Conservation (phyloP, 2,329 filamentous ascomycete genomes). For the Hymenoscyphus repandus region DNA sequence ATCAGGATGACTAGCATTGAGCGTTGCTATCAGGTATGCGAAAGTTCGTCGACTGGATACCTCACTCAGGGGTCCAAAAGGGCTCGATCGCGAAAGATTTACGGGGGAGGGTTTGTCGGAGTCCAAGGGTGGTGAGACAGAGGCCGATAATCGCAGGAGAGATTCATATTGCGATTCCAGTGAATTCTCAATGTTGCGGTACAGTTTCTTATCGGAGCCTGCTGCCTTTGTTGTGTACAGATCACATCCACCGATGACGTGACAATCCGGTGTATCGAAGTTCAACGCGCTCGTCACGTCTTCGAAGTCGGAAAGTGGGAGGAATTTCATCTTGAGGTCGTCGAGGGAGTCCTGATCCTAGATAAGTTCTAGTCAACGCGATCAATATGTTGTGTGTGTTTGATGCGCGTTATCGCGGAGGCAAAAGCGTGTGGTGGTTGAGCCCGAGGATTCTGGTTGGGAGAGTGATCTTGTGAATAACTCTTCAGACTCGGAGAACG, state of each 20-base stretch:
- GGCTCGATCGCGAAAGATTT: slow-evolving; percentile 79
- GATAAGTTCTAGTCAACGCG: slow-evolving; percentile 24
- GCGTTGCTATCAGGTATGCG: slow-evolving; percentile 90
- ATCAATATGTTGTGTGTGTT: slow-evolving; percentile 10
- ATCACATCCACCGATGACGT: slow-evolving; percentile 89
- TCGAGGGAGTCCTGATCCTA: slow-evolving; percentile 21
- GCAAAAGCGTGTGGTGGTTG: slow-evolving; percentile 29
- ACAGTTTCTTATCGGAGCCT: slow-evolving; percentile 92
- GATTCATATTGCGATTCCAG: slow-evolving; percentile 89
- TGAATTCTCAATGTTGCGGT: slow-evolving; percentile 89
- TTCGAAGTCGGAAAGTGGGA: slow-evolving; percentile 87
- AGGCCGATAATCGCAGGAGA: slow-evolving; percentile 78
- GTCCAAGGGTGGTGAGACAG: slow-evolving; percentile 77
- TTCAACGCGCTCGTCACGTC: slow-evolving; percentile 88
- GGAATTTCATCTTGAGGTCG: slow-evolving; percentile 62
- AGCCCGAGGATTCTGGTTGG: slow-evolving; percentile 29
- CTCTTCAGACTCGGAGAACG: slow-evolving; percentile 32
- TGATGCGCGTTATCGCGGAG: slow-evolving; percentile 23
- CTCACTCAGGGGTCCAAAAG: slow-evolving; percentile 86
- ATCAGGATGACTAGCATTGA: slow-evolving; percentile 92
- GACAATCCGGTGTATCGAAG: slow-evolving; percentile 89
- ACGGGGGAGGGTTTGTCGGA: slow-evolving; percentile 59
- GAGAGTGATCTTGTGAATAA: slow-evolving; percentile 27
- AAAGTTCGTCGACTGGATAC: slow-evolving; percentile 86
- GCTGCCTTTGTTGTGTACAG: slow-evolving; percentile 97